Evolutionary conservation across 1,139 yeast species (phyloP).

Genomic region (Saccharomyces hybrid): DNA sequence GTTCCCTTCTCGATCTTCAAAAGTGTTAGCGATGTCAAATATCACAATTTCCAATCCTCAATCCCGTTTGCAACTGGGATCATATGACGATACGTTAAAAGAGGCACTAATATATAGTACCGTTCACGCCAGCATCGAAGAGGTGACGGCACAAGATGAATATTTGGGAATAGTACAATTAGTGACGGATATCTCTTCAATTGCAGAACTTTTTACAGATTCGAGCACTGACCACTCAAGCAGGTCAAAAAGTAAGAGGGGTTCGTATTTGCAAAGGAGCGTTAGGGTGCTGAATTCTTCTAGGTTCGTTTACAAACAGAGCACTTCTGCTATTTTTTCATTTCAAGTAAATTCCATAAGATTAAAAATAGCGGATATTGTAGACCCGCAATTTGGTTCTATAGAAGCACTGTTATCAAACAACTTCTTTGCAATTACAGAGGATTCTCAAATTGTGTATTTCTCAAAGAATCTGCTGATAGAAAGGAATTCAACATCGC

Average conservation of each 20-base stretch:
- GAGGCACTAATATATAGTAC: background rate
- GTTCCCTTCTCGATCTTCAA: background rate
- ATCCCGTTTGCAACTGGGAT: conserved; percentile 7
- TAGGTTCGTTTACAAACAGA: conserved; percentile 24
- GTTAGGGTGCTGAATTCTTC: conserved; percentile 25
- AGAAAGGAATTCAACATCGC: conserved; percentile 28
- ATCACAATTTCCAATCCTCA: conserved; percentile 5
- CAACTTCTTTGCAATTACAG: conserved; percentile 32
- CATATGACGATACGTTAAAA: conserved; percentile 11
- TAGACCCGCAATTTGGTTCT: conserved; percentile 41
- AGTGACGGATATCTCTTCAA: conserved; percentile 2
- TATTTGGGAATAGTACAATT: conserved; percentile 9
- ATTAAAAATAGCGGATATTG: conserved; percentile 29
- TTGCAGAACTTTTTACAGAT: conserved; percentile 2
- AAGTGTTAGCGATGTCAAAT: conserved; percentile 1
- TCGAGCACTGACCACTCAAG: conserved; percentile 1
- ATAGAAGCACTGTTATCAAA: conserved; percentile 29
- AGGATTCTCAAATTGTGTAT: conserved; percentile 34
- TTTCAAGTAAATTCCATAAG: conserved; percentile 18
- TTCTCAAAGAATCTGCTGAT: conserved; percentile 15
- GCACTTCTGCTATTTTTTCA: conserved; percentile 19
- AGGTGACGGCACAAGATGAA: conserved; percentile 12
- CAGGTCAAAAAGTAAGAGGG: conserved; percentile 2
- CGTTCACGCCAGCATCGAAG: conserved; percentile 9
- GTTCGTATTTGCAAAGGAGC: conserved; percentile 15